Evolutionary conservation across 768 basidiomycete genomes (phyloP), one percentile per base, ranked within the genome.

Genomic region (Boletus eberwhitei): DNA sequence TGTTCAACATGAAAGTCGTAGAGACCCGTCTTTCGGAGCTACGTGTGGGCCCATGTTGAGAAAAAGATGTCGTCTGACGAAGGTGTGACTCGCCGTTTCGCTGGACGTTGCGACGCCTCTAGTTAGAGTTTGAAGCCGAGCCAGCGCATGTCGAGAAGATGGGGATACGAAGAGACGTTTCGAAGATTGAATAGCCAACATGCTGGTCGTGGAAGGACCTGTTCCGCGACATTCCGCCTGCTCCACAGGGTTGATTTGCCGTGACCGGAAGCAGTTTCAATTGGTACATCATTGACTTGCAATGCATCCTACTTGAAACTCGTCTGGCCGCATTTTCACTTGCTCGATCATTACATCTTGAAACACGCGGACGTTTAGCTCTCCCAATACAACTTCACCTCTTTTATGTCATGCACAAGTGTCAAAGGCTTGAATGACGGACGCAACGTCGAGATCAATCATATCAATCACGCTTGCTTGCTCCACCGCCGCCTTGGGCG

Each of bases 1-100:
- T 89, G 77, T 57, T 84, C 69, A 43, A 90, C 68, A 68, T 99
- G 95, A 67, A 94, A 95, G 65, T 94, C 91, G 63, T 95, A 93
- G 5, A 98, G 77, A 1, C 83, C 82, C 0, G 94, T 98, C 64
- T 81, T 83, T 52, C 59, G 69, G 32, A 84, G 72, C 80, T 84
- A 45, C 21, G 37, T 36, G 8, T 4, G 0, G 32, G 1, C 52
- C 14, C 13, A n/a, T 12, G 38, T 24, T 59, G 19, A 58, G 53
- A 44, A 37, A 42, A 53, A 38, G 11, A 16, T n/a, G 16, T 12
- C 34, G 39, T 49, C 21, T 3, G 44, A 46, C 22, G 7, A 7
- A 42, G 11, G 19, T 31, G 17, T 3, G 21, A 58, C 66, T 62
- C 26, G 37, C 66, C 44, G 59, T 48, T 51, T 59, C 64, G 50